Conservation (phyloP, 208 protist genomes). For the Sergeia podlipaevii region DNA sequence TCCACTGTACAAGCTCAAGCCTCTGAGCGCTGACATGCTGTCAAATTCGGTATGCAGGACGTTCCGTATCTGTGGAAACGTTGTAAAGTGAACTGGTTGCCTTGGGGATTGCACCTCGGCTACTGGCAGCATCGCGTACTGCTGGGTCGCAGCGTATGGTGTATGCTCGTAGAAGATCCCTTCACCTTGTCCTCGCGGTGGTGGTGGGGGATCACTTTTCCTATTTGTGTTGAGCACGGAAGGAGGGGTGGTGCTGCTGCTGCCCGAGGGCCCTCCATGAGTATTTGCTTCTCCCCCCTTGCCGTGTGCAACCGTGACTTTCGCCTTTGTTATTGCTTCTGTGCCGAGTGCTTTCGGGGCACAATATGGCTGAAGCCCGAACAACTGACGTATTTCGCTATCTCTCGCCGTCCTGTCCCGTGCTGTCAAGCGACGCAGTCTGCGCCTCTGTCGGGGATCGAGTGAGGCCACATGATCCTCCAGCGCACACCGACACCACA, state of each 20-base stretch:
- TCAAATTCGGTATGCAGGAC: constrained; percentile 63
- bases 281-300: too few species aligned
- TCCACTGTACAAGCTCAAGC: constrained; percentile 35
- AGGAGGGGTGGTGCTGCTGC: background rate
- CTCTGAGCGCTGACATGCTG: constrained; percentile 46
- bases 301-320: background rate
- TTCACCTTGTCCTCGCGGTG: background rate
- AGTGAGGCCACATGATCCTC: constrained; percentile 37
- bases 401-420: constrained; percentile 29
- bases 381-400: constrained; percentile 24
- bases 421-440: constrained; percentile 23
- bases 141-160: constrained; percentile 55
- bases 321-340: background rate
- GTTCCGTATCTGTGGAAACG: constrained; percentile 65
- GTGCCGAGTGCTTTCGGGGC: too few species aligned
- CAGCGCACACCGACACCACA: constrained; percentile 57
- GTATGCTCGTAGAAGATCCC: constrained; percentile 56
- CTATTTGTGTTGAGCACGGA: background rate
- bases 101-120: constrained; percentile 11
- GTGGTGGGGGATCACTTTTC: background rate
- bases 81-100: constrained; percentile 34
- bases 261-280: background rate
- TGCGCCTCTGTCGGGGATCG: constrained; percentile 15
- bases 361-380: constrained; percentile 31
- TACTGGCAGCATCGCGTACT: constrained; percentile 70